Percentiles rank a stretch among this genome's conserved stretches.
phyloP scores from a whole-genome alignment of 257 asterid species.

The Gardenia jasminoides region DNA sequence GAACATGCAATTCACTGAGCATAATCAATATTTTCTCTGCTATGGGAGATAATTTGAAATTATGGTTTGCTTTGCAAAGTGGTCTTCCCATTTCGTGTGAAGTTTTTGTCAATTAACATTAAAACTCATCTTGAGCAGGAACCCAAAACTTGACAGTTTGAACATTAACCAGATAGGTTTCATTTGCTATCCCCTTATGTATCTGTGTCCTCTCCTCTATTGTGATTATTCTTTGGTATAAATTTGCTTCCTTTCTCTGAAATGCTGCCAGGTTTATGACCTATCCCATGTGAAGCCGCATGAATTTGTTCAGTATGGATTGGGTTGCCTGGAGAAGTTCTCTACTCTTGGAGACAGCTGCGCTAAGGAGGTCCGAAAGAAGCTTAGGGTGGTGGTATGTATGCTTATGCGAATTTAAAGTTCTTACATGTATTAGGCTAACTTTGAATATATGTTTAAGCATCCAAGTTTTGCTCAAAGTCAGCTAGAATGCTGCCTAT shows the following conservation, averaged over 20 bases:
- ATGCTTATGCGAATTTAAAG: constrained; percentile 16
- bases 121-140: background rate
- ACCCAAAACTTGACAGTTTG: background rate
- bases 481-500: background rate
- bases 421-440: background rate
- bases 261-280: constrained; percentile 81
- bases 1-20: background rate
- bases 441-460: background rate
- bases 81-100: background rate
- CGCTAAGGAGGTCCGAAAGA: constrained; percentile 75
- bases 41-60: too few relatives aligned
- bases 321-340: constrained; percentile 86
- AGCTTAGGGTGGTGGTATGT: constrained; percentile 88
- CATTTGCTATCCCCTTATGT: too few relatives aligned
- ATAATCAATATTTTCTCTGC: background rate
- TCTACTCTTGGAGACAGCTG: constrained; percentile 76
- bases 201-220: background rate
- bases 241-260: constrained; percentile 10
- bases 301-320: constrained; percentile 87
- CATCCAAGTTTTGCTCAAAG: background rate
- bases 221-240: background rate
- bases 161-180: background rate
- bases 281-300: constrained; percentile 85
- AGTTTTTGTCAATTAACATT: background rate
- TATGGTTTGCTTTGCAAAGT: background rate